These are phyloP conservation scores for Collybia nuda DNA, from an alignment of 768 basidiomycete genomes.

Conservation along the genomic window DNA sequence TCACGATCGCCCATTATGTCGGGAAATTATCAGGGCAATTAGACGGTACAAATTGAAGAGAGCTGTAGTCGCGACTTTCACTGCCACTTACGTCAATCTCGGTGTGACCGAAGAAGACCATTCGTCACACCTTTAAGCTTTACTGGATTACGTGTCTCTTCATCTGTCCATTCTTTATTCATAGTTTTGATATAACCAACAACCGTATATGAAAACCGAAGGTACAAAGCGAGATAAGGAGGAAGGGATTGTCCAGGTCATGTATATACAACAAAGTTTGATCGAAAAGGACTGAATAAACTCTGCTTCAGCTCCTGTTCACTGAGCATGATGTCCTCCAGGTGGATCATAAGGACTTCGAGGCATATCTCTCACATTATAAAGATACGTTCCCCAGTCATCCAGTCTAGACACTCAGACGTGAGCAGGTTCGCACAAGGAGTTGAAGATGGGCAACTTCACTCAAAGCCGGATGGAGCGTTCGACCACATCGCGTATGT, in stretches of 20 bases:
- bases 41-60: no score
- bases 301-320: neutral
- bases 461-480: constrained; percentile 65
- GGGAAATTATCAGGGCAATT: neutral
- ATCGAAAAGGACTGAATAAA: neutral
- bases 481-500: constrained; percentile 68
- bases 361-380: constrained; percentile 26
- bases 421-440: neutral
- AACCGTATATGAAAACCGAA: no score
- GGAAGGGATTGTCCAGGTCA: no score
- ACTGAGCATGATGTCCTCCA: neutral
- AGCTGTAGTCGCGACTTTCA: no score
- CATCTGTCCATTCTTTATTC: no score
- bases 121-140: no score
- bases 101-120: no score
- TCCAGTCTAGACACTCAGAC: constrained; percentile 28
- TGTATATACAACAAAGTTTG: no score
- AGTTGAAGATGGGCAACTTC: constrained; percentile 21
- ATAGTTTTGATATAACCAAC: no score
- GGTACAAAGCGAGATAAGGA: no score
- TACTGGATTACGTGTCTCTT: no score
- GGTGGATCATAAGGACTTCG: neutral
- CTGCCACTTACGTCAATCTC: no score
- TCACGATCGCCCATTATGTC: constrained; percentile 13
- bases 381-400: constrained; percentile 43